Conservation (phyloP, 352 stramenopile species). For the Phytophthora macrochlamydospora region DNA sequence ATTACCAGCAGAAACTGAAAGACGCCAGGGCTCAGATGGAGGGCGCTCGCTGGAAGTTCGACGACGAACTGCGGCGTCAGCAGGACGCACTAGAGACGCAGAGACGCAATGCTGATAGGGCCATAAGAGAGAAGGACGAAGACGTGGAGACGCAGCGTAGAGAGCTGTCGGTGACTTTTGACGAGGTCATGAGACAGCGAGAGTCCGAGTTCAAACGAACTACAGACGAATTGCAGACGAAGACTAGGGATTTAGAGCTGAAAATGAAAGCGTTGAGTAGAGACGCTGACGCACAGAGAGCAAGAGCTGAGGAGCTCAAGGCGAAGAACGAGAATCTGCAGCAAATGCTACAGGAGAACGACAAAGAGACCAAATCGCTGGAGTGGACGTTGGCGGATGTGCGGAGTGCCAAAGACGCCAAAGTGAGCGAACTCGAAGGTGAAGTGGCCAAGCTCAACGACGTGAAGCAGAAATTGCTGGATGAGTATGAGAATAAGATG, state of each 20-base stretch:
- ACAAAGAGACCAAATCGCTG: conserved; percentile 70
- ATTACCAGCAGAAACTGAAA: conserved; percentile 78
- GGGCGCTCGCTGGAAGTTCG: conserved; percentile 72
- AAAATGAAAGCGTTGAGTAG: conserved; percentile 50
- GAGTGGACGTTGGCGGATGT: conserved; percentile 77
- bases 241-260: conserved; percentile 66
- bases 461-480: conserved; percentile 77
- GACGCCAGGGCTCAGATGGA: conserved; percentile 77
- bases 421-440: conserved; percentile 68
- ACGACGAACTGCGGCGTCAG: conserved; percentile 68
- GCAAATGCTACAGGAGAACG: conserved; percentile 55
- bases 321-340: conserved; percentile 73
- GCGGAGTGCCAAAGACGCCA: conserved; percentile 55
- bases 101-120: conserved; percentile 53
- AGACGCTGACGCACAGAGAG: conserved; percentile 48
- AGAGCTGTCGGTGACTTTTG: conserved; percentile 76
- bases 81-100: conserved; percentile 67
- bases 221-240: conserved; percentile 47
- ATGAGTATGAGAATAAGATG: conserved; percentile 90
- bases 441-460: conserved; percentile 64
- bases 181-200: conserved; percentile 74
- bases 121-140: conserved; percentile 80
- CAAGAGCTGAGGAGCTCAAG: conserved; percentile 61
- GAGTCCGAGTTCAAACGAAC: conserved; percentile 62
- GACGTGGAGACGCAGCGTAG: conserved; percentile 73